phyloP scores from a whole-genome alignment of 352 stramenopile genomes.

The Peronosclerospora sorghi region DNA sequence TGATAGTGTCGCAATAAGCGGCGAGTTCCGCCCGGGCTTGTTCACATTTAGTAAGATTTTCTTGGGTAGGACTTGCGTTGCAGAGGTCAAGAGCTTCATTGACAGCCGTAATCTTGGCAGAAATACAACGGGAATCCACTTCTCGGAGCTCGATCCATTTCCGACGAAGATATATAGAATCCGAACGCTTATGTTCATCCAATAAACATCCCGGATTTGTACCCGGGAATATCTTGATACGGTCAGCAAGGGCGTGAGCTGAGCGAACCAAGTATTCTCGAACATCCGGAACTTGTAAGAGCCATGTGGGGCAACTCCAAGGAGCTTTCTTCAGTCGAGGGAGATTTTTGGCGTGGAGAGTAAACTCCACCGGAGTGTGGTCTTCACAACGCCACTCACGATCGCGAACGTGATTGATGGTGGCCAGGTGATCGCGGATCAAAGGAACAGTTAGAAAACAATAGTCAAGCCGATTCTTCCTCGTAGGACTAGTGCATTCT shows the following conservation, averaged over 20 bases:
- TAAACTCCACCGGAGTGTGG: conserved; percentile 2
- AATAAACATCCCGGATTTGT: conserved; percentile 7
- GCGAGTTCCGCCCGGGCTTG: not conserved
- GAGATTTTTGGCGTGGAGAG: not conserved
- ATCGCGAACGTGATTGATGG: conserved; percentile 2
- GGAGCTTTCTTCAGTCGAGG: not conserved
- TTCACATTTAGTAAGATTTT: not conserved
- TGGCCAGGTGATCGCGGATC: conserved; percentile 3
- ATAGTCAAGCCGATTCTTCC: conserved; percentile 7
- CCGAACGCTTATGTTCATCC: conserved; percentile 8
- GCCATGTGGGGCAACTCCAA: conserved; percentile 5
- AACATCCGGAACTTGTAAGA: not conserved
- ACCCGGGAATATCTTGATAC: conserved; percentile 3
- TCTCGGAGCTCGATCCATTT: conserved; percentile 2
- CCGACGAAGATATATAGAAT: conserved; percentile 6
- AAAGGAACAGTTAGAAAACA: conserved; percentile 9
- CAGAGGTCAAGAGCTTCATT: conserved; percentile 4
- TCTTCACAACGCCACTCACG: no score
- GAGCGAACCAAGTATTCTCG: not conserved
- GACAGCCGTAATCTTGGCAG: not conserved
- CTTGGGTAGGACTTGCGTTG: not conserved
- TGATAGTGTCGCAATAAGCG: not conserved
- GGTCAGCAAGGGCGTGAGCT: not conserved
- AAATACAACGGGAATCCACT: not conserved
- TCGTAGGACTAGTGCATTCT: conserved; percentile 3